Conservation (phyloP, 495 filamentous ascomycete species). For the Trichoderma gamsii region DNA sequence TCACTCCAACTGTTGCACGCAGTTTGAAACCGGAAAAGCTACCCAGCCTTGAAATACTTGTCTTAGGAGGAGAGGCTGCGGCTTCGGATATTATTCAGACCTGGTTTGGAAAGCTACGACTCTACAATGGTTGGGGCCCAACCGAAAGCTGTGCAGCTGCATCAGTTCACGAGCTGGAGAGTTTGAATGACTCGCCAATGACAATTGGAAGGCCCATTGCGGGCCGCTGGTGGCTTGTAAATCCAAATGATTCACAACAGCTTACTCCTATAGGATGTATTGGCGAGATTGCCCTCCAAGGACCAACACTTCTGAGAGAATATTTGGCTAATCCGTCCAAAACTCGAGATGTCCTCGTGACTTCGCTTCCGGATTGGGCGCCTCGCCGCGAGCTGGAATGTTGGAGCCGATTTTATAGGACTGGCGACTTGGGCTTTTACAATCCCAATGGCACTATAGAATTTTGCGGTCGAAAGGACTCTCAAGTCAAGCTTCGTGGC, state of each 20-base stretch:
- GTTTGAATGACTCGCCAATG: conserved; percentile 21
- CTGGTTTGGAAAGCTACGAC: conserved; percentile 21
- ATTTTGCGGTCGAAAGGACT: conserved; percentile 14
- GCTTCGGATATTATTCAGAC: conserved; percentile 15
- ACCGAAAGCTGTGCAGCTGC: conserved; percentile 25
- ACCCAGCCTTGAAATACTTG: conserved; percentile 37
- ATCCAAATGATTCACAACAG: conserved; percentile 38
- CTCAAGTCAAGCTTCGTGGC: conserved; percentile 28
- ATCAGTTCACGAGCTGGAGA: conserved; percentile 19
- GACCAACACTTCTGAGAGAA: conserved; percentile 41
- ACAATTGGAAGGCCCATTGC: conserved; percentile 39
- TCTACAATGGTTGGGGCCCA: conserved; percentile 32
- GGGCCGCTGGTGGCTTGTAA: conserved; percentile 41
- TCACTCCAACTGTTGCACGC: conserved; percentile 51
- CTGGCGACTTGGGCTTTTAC: conserved; percentile 45
- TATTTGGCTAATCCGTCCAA: conserved; percentile 51
- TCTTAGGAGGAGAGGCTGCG: conserved; percentile 39
- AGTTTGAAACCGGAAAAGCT: conserved; percentile 36
- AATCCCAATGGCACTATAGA: conserved; percentile 22
- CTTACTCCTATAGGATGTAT: conserved; percentile 41
- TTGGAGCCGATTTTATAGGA: conserved; percentile 31
- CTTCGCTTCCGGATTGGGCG: conserved; percentile 22
- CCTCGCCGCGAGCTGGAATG: conserved; percentile 20
- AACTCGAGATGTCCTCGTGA: conserved; percentile 44
- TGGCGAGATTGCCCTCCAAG: conserved; percentile 43